Base-by-base conservation (phyloP, 2,329 filamentous ascomycete genomes). In the Alternaria burnsii region DNA sequence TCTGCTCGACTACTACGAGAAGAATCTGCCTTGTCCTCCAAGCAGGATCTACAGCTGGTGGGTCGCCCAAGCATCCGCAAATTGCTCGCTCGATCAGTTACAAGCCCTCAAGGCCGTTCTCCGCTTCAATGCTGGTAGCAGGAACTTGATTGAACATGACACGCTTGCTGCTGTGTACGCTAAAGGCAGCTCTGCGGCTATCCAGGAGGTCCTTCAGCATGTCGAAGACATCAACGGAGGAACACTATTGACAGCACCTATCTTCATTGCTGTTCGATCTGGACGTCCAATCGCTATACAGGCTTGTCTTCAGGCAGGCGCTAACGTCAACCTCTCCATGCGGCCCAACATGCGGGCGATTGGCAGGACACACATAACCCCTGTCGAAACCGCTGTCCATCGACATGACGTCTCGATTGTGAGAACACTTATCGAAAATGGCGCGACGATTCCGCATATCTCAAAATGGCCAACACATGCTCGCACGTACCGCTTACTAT, bases 361-460 rank as follows among this genome's bases (percentile, higher is more conserved):
- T 4, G n/a, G 9, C 1, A 48, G 1, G 12, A 48, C 28, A 9
- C 7, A 41, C 3, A 48, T 22, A 12, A 48, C 28, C 0, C 44
- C 28, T 9, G 28, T 48, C 1, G 44, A 48, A 10, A 11, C 20
- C 8, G 44, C 44, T 3, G 22, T 34, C 10, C 12, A 34, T 16
- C 18, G 28, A 9, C 3, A 34, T 14, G n/a, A 34, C 22, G n/a
- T 1, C 4, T 0, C 0, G 1, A 1, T 22, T 34, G 44, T 4
- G 0, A n/a, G 22, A 0, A 11, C 20, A 12, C 44, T 48, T 7
- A 32, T 48, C n/a, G 14, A 22, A 32, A 11, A 7, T 3, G 28
- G 28, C 0, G 44, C 44, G 34, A 34, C n/a, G 5, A 32, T 34
- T 5, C 28, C 28, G 10, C 34, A 38, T 16, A 38, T 38, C 16